phyloP scores from a whole-genome alignment of 176 grass and related monocot species.

The Rhipidocladum racemiflorum region DNA sequence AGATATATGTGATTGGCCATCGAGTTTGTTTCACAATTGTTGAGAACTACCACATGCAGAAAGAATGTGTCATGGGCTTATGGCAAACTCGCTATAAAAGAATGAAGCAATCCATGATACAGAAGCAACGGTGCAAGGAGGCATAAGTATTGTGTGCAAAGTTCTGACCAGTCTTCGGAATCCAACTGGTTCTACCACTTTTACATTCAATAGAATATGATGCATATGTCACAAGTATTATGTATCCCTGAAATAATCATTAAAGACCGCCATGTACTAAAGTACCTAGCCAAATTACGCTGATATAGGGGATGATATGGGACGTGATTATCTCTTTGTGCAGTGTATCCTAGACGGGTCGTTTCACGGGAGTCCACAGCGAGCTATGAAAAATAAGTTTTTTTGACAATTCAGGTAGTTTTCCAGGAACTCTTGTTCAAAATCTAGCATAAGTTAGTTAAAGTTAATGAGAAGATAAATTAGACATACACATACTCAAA shows the following conservation, averaged over 20 bases:
- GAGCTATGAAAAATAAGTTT: not conserved
- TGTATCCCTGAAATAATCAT: not conserved
- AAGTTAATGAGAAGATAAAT: not conserved
- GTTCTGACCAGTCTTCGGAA: conserved; percentile 19
- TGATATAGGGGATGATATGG: not conserved
- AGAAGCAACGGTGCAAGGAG: not conserved
- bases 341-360: not conserved
- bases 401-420: not conserved
- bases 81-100: not conserved
- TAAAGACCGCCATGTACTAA: not conserved
- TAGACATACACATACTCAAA: not conserved
- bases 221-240: not conserved
- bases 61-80: not conserved
- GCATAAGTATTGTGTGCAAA: not conserved
- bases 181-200: conserved; percentile 16
- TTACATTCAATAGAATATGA: not conserved
- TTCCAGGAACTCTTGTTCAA: not conserved
- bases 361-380: conserved; percentile 11
- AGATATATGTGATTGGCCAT: not conserved
- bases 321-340: conserved; percentile 10
- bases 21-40: not conserved
- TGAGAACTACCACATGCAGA: not conserved
- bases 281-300: not conserved
- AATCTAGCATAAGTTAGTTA: not conserved
- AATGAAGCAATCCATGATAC: conserved; percentile 14